Base-by-base conservation (phyloP, 2,329 filamentous ascomycete species). In the Diaporthe nobilis region DNA sequence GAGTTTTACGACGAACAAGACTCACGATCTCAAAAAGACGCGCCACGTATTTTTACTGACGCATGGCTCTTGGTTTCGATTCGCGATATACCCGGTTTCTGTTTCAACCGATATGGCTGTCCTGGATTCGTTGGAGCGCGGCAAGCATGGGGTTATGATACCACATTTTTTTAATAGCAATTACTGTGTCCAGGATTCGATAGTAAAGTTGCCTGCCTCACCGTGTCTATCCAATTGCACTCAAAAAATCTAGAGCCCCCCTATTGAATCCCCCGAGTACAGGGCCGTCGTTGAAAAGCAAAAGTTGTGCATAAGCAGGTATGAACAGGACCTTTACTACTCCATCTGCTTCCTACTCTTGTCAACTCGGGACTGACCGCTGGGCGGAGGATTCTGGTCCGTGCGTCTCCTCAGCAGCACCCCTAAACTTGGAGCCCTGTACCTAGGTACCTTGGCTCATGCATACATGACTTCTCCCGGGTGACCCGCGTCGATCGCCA, bases 81-180 rank as follows among this genome's bases (percentile, higher is more conserved):
- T 57, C 34, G 39, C 39, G 22, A 65, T 53, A 65, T 75, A 75
- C 47, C 68, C n/a, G 60, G 58, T 72, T 55, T 71, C 60, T 49
- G 31, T 51, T 39, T 55, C 42, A 44, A 55, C 39, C 42, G 58
- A 61, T 31, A 42, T 51, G 57, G 70, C 60, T 65, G 49, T 68
- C 37, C 25, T 65, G 73, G 31, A 75, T 71, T 67, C 39, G 22
- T 39, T 55, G 34, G 49, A 58, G 44, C 22, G 37, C 31, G 25
- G 31, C 44, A 15, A 55, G 44, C 51, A 49, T 47, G 49, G 34
- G 58, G 49, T 53, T 68, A 68, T 55, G 74, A 72, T 75, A 72
- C 74, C 74, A 57, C 73, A 42, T 70, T 1, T 57, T 53, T 65
- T 51, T 42, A 58, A 71, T 31, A 39, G n/a, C 39, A 47, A 55